Evolutionary conservation across 768 basidiomycete species (phyloP), one percentile per base, ranked within the genome.

Genomic region (Tylopilus subfusipes): DNA sequence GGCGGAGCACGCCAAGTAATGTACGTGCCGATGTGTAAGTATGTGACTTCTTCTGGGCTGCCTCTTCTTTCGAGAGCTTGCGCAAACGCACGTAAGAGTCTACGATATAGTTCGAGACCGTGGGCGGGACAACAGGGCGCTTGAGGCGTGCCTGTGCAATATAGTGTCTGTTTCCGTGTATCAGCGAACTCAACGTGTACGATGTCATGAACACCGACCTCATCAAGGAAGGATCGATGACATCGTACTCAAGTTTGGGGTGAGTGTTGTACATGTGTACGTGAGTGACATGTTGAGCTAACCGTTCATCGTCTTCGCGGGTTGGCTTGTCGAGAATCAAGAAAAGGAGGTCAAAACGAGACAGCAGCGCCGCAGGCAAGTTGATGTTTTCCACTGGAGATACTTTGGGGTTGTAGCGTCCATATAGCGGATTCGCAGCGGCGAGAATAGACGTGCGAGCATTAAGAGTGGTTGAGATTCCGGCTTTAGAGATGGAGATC

Each of bases 321-420:
- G 85, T 83, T 2, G 97, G 95, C 62, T 95, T 98, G 73, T 99
- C 97, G 45, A 99, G 82, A 56, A 98, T 95, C 66, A 99, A 79
- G 79, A 98, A 98, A 56, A 98, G 74, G 53, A 98, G 77, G 68
- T 99, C 97, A 71, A 99, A 99, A 71, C 97, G 85, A 22, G 96
- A 98, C 44, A 99, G 74, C 25, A 99, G 78, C 0, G 97, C 97
- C 1, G 97, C 97, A 24, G 97, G 97, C 38, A 99, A 80, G 70
- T 99, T 99, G 80, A 99, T 98, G 69, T 99, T 99, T 67, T 99
- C 97, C 0, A 97, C 94, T 0, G 97, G 97, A 5, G 97, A 98
- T 16, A 98, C 82, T 72, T 96, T 98, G 10, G 94, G 86, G 70
- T 99, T 99, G 78, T 99, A 99, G 29, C 97, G 90, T 25, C 97